A percentile compares a stretch with the other conserved stretches of the same genome.
These are phyloP conservation scores for Balansia obtecta DNA, from an alignment of 2,329 filamentous ascomycete species.

Conservation along the genomic window DNA sequence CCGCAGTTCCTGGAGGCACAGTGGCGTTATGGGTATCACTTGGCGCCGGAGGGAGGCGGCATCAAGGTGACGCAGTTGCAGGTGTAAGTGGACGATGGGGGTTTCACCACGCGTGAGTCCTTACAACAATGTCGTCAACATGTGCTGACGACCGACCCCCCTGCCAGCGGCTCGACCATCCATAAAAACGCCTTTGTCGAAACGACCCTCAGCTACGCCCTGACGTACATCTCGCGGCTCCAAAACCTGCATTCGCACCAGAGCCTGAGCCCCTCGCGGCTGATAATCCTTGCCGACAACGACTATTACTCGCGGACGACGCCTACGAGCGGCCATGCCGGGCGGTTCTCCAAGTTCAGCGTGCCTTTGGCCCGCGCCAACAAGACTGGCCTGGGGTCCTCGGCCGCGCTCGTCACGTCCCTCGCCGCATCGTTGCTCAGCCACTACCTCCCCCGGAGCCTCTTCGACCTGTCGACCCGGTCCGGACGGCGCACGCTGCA, in stretches of 20 bases:
- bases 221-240: conserved; percentile 60
- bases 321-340: conserved; percentile 16
- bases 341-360: conserved; percentile 64
- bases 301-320: conserved; percentile 76
- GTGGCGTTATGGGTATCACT: conserved; percentile 77
- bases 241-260: conserved; percentile 23
- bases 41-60: conserved; percentile 60
- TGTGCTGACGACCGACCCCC: no score
- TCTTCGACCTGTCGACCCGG: conserved; percentile 45
- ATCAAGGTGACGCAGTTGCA: conserved; percentile 69
- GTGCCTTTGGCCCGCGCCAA: conserved; percentile 67
- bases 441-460: conserved; percentile 52
- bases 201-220: conserved; percentile 74
- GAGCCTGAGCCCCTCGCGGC: conserved; percentile 53
- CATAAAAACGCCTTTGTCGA: conserved; percentile 76
- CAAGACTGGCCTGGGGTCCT: conserved; percentile 93
- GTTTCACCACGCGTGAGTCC: no score
- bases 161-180: conserved; percentile 33
- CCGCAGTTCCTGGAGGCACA: conserved; percentile 81
- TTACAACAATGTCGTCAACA: no score
- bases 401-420: conserved; percentile 83
- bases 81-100: conserved; percentile 43
- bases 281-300: conserved; percentile 87
- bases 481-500: conserved; percentile 55
- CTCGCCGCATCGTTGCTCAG: conserved; percentile 64